These are phyloP conservation scores for Psilocybe cubensis DNA, from an alignment of 768 basidiomycete species.

Conservation along the genomic window DNA sequence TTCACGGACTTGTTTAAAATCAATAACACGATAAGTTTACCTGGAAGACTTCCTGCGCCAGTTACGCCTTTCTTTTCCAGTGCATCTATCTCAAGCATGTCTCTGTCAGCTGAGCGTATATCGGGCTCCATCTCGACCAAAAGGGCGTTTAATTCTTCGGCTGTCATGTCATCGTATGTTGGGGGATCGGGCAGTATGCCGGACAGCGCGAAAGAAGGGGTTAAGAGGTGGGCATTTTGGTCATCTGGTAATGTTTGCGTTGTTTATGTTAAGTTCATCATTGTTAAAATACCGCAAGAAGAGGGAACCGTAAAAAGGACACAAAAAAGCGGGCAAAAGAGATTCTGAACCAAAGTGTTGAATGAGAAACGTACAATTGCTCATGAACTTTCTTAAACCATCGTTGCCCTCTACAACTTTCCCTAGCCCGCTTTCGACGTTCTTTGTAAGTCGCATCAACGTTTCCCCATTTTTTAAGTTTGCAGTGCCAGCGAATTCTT, in stretches of 20 bases:
- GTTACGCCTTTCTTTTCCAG: conserved; percentile 74
- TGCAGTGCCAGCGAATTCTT: conserved; percentile 24
- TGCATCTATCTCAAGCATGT: conserved; percentile 76
- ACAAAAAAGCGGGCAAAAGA: not conserved
- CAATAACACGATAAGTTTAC: conserved; percentile 33
- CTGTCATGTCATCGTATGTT: conserved; percentile 65
- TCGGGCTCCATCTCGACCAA: conserved; percentile 83
- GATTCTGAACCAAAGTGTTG: not conserved
- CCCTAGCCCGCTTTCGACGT: conserved; percentile 60
- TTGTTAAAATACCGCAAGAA: not conserved
- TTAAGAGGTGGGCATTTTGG: conserved; percentile 73
- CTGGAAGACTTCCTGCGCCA: conserved; percentile 70
- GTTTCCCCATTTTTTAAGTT: conserved; percentile 57
- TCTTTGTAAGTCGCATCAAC: conserved; percentile 60
- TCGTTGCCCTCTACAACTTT: conserved; percentile 69
- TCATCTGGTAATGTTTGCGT: conserved; percentile 54
- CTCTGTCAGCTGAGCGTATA: conserved; percentile 80
- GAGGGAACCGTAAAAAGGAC: too few relatives aligned
- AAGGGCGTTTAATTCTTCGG: conserved; percentile 70
- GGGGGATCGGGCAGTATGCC: conserved; percentile 55
- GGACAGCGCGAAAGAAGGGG: conserved; percentile 78
- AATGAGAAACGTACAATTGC: conserved; percentile 40
- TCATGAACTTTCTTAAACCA: conserved; percentile 73
- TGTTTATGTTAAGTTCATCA: not conserved
- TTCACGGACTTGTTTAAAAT: not conserved